phyloP scores from a whole-genome alignment of 345 rosid genomes.

The Clausena lansium region DNA sequence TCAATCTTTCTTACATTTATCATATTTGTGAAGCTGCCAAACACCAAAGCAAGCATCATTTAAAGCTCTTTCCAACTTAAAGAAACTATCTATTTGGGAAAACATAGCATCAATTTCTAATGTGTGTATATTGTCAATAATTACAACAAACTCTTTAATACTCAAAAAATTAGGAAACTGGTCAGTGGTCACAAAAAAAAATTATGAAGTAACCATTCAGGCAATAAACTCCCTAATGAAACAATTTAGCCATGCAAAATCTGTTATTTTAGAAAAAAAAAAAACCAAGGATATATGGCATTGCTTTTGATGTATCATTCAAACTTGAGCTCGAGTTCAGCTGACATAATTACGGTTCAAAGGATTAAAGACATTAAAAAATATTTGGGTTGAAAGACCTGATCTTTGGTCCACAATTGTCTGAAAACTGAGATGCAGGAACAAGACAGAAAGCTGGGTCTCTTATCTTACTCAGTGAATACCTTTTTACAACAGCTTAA shows the following conservation, averaged over 20 bases:
- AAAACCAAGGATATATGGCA: conserved; percentile 15
- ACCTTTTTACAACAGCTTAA: not conserved
- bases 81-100: not conserved
- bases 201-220: not conserved
- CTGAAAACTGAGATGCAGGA: not conserved
- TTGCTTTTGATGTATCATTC: conserved; percentile 55
- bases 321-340: conserved; percentile 27
- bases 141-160: not conserved
- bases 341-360: conserved; percentile 29
- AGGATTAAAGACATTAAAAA: conserved; percentile 36
- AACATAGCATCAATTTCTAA: not conserved
- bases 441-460: not conserved
- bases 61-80: not conserved
- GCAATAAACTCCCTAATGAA: not conserved
- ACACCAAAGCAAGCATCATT: not conserved
- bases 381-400: conserved; percentile 37
- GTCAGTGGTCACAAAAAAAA: not conserved
- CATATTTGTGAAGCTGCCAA: not conserved
- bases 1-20: not conserved
- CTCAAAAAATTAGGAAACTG: not conserved
- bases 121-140: not conserved
- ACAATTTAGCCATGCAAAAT: not conserved
- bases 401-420: conserved; percentile 17
- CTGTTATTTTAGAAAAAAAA: not conserved
- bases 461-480: not conserved